These are phyloP conservation scores for Serendipita sp. DNA, from an alignment of 768 basidiomycete genomes.

Conservation along the genomic window DNA sequence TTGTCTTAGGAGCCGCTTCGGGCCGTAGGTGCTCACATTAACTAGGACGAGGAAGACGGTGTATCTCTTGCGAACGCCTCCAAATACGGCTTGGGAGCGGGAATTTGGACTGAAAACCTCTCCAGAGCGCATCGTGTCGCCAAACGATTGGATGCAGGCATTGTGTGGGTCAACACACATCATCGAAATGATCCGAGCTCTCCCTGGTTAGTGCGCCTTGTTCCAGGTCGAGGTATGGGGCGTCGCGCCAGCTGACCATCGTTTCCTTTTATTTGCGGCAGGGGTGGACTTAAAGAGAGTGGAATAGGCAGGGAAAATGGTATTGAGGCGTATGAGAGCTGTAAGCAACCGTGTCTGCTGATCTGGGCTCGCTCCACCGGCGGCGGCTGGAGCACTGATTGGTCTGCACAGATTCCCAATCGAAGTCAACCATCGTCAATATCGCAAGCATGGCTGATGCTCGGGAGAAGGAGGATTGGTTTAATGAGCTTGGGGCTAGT, in stretches of 20 bases:
- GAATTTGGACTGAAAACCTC: conserved; percentile 62
- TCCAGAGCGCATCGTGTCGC: conserved; percentile 64
- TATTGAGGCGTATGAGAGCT: conserved; percentile 60
- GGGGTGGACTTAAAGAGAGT: conserved; percentile 85
- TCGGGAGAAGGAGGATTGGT: conserved; percentile 49
- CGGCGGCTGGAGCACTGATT: not conserved
- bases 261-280: conserved; percentile 15
- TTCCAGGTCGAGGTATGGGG: not conserved
- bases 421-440: conserved; percentile 67
- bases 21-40: not conserved
- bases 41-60: conserved; percentile 47
- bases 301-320: conserved; percentile 82
- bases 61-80: conserved; percentile 53
- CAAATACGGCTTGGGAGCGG: conserved; percentile 68
- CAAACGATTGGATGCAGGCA: conserved; percentile 48
- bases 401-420: conserved; percentile 49
- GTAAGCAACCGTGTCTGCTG: conserved; percentile 26
- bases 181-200: conserved; percentile 82
- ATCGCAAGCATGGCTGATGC: conserved; percentile 46
- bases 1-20: conserved; percentile 16
- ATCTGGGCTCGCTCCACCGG: no score
- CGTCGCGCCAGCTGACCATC: conserved; percentile 1
- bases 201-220: conserved; percentile 45
- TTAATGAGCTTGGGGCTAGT: conserved; percentile 6
- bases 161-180: conserved; percentile 82